Evolutionary conservation across 306 rosid genomes (phyloP), one percentile per base, ranked within the genome.

Genomic region (Inga leiocalycina): DNA sequence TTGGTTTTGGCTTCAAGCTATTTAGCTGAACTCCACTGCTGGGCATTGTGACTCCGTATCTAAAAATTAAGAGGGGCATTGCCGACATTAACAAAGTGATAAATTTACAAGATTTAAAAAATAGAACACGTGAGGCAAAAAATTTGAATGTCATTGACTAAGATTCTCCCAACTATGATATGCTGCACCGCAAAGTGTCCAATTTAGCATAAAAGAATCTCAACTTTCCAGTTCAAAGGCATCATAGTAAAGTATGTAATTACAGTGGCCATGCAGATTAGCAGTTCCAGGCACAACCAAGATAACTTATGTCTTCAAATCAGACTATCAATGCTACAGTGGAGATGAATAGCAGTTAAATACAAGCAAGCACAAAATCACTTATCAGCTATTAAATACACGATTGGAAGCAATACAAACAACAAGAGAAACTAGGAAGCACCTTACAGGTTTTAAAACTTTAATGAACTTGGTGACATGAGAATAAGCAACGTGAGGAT

Each of bases 1-100:
- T 76, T 69, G 94, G 70, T 89, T 95, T 95, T 56, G 93, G 82
- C 88, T 92, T 94, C 80, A 90, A 39, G 85, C 61, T 91, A 82
- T 78, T 92, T 71, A 88, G 79, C 79, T 85, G 93, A 78, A 92
- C 91, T 19, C 86, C 91, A 80, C 88, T 85, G 88, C 89, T 85
- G 52, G 92, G 78, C 3, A 90, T 76, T 65, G 92, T 87, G 69
- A 78, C 77, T 75, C 85, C 92, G 73, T 89, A 88, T 90, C 97
- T 96, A 88, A 71, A 44, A 45, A 22, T 72, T 51, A 83, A 62
- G 72, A 39, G 24, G 75, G 52, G 56, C 51, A 71, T 16, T 17
- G 45, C 77, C 76, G 80, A 80, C 15, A 72, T 68, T 80, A 64
- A 82, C 57, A 54, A 56, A 10, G 62, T 32, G 6, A 70, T 65